Base-by-base conservation (phyloP, 2,329 filamentous ascomycete species). In the Tolypocladium amazonense region DNA sequence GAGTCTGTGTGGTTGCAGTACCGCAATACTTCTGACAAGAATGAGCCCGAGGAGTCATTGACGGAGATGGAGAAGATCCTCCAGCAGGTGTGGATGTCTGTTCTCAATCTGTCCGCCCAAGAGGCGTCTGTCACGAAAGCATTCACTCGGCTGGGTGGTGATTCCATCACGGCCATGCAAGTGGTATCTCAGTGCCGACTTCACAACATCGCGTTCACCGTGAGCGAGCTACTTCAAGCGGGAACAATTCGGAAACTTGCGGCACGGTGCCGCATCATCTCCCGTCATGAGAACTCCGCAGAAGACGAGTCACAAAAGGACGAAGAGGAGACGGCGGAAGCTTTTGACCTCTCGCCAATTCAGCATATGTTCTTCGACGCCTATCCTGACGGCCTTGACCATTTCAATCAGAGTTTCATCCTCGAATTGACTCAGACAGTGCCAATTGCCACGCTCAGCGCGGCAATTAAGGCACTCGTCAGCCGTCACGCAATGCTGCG, bases 361-460 rank as follows among this genome's bases (percentile, higher is more conserved):
- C 78, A 80, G 59, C 67, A 71, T 23, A 66, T 78, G 41, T 77
- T 76, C 59, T 77, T 79, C 59, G 71, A 56, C 50, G 76, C 59
- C 62, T 72, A 25, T 62, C 58, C 6, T 0, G 64, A 47, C 1
- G 72, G 71, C 4, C 66, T 65, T 8, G 57, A 74, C 23, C 73
- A 74, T 30, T 77, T 77, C 67, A 79, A 79, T 59, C 77, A 80
- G 60, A 78, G 73, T 12, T 77, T 76, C 50, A 69, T 73, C 0
- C 63, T 80, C 6, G 68, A 68, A 1, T 55, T 79, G 9, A 66
- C 25, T 0, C 18, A 38, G 4, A 7, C 15, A 0, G 25, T 74
- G 0, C 56, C 65, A 0, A 15, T 18, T 3, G 23, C 35, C 0
- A 61, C 41, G 0, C 45, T 75, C 6, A 25, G 60, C 6, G 15